Conservation (phyloP, 495 filamentous ascomycete species). For the Gamarada debralockiae region DNA sequence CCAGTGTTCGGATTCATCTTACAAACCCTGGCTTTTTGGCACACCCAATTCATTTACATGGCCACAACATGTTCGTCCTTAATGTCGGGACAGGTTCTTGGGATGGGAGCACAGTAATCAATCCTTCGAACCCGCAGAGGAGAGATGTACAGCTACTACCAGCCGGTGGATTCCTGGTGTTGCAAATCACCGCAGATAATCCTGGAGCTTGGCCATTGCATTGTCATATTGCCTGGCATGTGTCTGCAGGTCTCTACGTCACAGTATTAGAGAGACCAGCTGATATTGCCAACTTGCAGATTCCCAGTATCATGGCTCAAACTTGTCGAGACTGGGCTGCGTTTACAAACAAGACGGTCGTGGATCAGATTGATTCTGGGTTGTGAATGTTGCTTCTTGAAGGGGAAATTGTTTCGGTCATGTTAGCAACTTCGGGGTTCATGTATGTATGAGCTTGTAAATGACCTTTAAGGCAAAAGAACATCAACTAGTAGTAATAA, state of each 20-base stretch:
- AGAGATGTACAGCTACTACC: slow-evolving; percentile 56
- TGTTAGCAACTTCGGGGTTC: no score
- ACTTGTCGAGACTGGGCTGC: slow-evolving; percentile 47
- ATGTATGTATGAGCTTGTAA: no score
- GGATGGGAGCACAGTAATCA: slow-evolving; percentile 28
- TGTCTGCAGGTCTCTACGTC: slow-evolving; percentile 49
- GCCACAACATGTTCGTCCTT: slow-evolving; percentile 54
- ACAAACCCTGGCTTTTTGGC: slow-evolving; percentile 36
- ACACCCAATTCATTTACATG: slow-evolving; percentile 53
- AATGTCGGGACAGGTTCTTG: slow-evolving; percentile 33
- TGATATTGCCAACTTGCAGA: slow-evolving; percentile 30
- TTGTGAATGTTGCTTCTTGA: no score
- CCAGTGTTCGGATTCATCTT: slow-evolving; percentile 41
- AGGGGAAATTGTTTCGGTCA: no score
- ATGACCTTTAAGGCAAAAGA: no score
- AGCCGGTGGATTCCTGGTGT: slow-evolving; percentile 36
- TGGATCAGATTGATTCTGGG: slow-evolving; percentile 55
- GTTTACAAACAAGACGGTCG: slow-evolving; percentile 28
- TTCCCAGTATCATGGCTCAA: slow-evolving; percentile 35
- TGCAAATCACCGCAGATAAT: slow-evolving; percentile 54
- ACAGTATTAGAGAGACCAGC: slow-evolving; percentile 42
- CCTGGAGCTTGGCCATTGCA: slow-evolving; percentile 56
- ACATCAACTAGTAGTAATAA: no score
- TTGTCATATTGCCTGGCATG: slow-evolving; percentile 57
- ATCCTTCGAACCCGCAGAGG: slow-evolving; percentile 45